Evolutionary conservation across 1,284 basidiomycete species (phyloP).

Genomic region (Inonotus obliquus): DNA sequence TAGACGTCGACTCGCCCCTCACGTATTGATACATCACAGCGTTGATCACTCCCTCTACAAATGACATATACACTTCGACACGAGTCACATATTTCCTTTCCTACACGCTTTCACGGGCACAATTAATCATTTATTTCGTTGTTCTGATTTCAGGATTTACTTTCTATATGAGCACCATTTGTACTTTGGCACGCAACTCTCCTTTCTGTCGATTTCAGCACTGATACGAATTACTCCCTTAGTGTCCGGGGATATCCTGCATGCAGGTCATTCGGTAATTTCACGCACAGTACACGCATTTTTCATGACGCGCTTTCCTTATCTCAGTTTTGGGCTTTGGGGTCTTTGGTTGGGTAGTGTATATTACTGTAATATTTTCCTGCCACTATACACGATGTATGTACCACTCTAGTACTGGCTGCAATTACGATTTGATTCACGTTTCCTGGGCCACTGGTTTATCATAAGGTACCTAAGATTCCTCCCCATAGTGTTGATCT

Average conservation of each 20-base stretch:
- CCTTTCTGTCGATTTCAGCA: not conserved
- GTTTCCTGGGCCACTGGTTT: too few relatives aligned
- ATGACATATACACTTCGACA: not conserved
- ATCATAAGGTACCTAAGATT: too few relatives aligned
- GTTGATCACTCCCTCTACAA: not conserved
- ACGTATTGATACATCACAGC: not conserved
- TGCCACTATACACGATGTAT: constrained; percentile 6
- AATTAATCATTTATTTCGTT: not conserved
- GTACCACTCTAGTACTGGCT: not conserved
- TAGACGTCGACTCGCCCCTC: not conserved
- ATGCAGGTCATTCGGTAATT: not conserved
- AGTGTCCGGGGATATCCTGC: not conserved
- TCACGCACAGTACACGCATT: not conserved
- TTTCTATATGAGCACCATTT: constrained; percentile 1
- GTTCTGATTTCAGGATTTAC: not conserved
- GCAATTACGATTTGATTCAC: not conserved
- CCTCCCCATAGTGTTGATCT: too few relatives aligned
- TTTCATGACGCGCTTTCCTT: not conserved
- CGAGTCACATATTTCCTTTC: not conserved
- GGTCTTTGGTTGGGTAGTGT: not conserved
- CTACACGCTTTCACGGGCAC: not conserved
- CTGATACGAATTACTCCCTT: not conserved
- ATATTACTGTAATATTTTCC: not conserved
- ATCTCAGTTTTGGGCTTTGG: not conserved
- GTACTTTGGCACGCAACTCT: constrained; percentile 7